Conservation (phyloP, 148 eudicot species). For the Linanthus parryae region DNA sequence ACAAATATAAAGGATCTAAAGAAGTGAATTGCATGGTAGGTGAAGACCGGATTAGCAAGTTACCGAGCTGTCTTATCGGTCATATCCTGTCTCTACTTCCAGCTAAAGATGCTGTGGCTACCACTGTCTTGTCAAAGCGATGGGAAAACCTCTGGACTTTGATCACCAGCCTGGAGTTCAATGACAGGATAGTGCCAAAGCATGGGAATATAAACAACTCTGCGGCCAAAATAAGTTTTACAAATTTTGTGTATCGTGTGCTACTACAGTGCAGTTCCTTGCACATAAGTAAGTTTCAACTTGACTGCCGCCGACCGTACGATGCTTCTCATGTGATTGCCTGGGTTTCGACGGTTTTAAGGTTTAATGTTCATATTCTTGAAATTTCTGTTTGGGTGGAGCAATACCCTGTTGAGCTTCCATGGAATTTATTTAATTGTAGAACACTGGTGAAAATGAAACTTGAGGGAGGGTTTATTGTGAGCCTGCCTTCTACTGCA, state of each 20-base stretch:
- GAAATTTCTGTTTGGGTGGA: neutral
- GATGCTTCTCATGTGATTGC: no score
- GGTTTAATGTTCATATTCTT: neutral
- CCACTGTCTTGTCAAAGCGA: neutral
- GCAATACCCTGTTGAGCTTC: neutral
- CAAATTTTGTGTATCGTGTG: neutral
- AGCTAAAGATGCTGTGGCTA: neutral
- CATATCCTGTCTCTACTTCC: constrained; percentile 1
- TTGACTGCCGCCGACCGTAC: neutral
- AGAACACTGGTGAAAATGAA: neutral
- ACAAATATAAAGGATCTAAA: no score
- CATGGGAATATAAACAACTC: neutral
- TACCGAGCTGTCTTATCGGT: neutral
- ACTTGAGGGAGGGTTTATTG: neutral
- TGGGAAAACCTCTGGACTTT: neutral
- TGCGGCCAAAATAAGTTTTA: neutral
- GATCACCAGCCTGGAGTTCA: neutral
- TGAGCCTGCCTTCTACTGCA: neutral
- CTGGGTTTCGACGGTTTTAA: neutral
- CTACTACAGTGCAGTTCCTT: neutral
- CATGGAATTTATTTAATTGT: neutral
- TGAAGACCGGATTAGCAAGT: constrained; percentile 3
- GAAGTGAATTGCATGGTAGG: no score
- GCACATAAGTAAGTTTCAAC: neutral
- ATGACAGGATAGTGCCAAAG: neutral